Evolutionary conservation across 2,329 filamentous ascomycete species (phyloP), one percentile per base, ranked within the genome.

Genomic region (Penicillium sp.): DNA sequence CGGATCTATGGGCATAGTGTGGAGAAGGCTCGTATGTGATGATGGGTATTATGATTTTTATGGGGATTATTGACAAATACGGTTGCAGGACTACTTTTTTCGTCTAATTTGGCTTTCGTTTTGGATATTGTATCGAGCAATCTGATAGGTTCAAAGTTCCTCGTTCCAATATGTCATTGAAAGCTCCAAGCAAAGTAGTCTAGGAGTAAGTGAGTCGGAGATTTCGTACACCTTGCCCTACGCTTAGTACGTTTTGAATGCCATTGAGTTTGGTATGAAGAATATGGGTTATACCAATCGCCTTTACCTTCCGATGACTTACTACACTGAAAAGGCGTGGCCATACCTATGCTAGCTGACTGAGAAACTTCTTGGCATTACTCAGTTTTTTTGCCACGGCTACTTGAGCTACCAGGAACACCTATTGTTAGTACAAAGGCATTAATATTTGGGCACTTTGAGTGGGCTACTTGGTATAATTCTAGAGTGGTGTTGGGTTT

Each of bases 11-110:
- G 55, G 22, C 60, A 56, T n/a, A 45, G 49, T 11, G 53, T 50
- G 35, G 56, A 59, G 49, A 65, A 52, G 50, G 61, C 58, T 31
- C 61, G 63, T n/a, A 67, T 69, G 21, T 53, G 27, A 51, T 10
- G 14, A 47, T 47, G 9, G 19, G 19, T 11, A 4, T 42, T 39
- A 3, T 4, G n/a, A 19, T 10, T 10, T 9, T 3, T 8, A 8
- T 19, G 7, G 35, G n/a, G 11, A 19, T 19, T 4, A n/a, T 19
- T n/a, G 3, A 16, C 4, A 33, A 3, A 33, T 14, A 33, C 2
- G 5, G 13, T 16, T 16, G 1, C 31, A 16, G 13, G 13, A 7
- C 14, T 33, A 33, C 1, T 33, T 33, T 33, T 33, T 16, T 16
- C 31, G 16, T 1, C 1, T 33, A 8, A 10, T 19, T 19, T 39